Conservation (phyloP, 106 monocot species). For the Alisma plantagoaquatica region DNA sequence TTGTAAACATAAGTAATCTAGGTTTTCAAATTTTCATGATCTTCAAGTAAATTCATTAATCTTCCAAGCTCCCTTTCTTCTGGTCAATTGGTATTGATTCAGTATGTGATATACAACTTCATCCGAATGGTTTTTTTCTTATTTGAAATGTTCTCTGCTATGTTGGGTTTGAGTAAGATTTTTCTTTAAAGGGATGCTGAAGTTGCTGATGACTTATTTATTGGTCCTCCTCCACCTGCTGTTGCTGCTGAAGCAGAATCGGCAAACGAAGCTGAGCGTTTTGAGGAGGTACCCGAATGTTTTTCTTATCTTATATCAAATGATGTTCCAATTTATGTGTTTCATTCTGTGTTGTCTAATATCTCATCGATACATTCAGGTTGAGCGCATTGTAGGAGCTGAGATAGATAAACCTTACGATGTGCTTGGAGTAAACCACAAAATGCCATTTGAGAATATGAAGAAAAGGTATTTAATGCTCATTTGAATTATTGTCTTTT, state of each 20-base stretch:
- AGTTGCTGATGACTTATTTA: slow-evolving; percentile 54
- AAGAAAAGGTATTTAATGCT: slow-evolving; percentile 72
- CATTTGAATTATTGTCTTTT: too few species aligned
- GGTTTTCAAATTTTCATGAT: too few species aligned
- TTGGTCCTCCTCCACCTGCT: slow-evolving; percentile 97
- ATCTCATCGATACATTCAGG: too few species aligned
- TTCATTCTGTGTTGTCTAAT: too few species aligned
- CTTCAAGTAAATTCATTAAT: too few species aligned
- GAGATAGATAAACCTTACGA: slow-evolving; percentile 82
- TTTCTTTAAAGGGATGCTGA: slow-evolving; percentile 86
- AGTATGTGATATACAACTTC: too few species aligned
- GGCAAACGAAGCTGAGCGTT: slow-evolving; percentile 96
- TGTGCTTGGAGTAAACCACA: slow-evolving; percentile 87
- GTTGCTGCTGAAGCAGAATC: slow-evolving; percentile 87
- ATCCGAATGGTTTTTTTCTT: too few species aligned
- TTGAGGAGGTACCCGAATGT: slow-evolving; percentile 72
- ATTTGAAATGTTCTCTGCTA: too few species aligned
- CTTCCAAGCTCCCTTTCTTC: too few species aligned
- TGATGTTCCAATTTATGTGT: neutral
- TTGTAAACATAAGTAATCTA: too few species aligned
- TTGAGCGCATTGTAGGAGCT: slow-evolving; percentile 56
- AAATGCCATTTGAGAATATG: slow-evolving; percentile 74
- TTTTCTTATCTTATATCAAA: neutral
- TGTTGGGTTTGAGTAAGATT: too few species aligned
- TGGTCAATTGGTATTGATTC: too few species aligned